Conservation (phyloP, 208 protist species). For the Blastocrithidia nonstop region DNA sequence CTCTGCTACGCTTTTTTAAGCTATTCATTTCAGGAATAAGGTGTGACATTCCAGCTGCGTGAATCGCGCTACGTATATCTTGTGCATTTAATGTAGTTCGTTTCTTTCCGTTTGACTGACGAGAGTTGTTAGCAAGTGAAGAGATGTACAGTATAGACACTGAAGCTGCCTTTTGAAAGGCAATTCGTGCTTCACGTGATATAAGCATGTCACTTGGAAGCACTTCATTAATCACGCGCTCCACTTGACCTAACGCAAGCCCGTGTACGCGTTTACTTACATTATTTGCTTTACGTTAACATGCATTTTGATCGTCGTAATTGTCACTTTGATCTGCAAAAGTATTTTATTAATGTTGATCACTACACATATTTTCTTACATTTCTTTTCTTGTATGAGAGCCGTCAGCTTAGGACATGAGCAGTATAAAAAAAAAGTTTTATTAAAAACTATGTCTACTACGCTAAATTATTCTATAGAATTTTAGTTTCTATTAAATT, state of each 20-base stretch:
- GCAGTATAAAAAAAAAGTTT: no score
- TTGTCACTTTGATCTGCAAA: no score
- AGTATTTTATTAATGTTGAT: no score
- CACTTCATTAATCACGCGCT: conserved; percentile 29
- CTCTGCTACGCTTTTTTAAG: conserved; percentile 31
- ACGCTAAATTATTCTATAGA: no score
- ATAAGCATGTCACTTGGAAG: conserved; percentile 51
- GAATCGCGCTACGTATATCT: conserved; percentile 45
- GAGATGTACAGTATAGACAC: conserved; percentile 51
- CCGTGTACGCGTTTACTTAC: conserved; percentile 11
- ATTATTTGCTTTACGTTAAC: no score
- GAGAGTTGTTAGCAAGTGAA: conserved; percentile 52
- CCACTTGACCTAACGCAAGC: conserved; percentile 63
- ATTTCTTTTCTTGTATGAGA: no score
- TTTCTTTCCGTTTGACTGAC: conserved; percentile 12
- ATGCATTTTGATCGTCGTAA: no score
- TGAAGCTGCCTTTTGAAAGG: conserved; percentile 63
- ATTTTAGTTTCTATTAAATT: no score
- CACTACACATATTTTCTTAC: no score
- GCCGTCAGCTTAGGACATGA: no score
- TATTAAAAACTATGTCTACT: no score
- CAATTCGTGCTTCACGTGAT: conserved; percentile 43
- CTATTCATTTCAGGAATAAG: conserved; percentile 34
- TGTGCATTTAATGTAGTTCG: conserved; percentile 43
- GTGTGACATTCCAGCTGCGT: conserved; percentile 54